These are phyloP conservation scores for Thalassiosira profunda DNA, from an alignment of 108 stramenopile species.

Conservation along the genomic window DNA sequence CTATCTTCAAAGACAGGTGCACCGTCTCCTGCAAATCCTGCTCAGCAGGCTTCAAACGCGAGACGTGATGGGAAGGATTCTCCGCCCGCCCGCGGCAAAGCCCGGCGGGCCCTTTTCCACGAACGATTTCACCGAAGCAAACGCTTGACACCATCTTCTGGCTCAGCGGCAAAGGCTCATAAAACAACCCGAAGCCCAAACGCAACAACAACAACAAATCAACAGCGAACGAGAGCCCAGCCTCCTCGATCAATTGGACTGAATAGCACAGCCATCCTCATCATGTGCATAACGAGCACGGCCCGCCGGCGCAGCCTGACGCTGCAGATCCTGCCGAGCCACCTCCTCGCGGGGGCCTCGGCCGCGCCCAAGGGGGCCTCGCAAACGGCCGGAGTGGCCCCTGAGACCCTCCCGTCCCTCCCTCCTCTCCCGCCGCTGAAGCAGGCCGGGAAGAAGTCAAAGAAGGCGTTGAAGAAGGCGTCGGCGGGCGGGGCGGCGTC, in stretches of 20 bases:
- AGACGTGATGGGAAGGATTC: too few species aligned
- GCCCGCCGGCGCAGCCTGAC: constrained; percentile 26
- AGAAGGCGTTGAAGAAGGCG: too few species aligned
- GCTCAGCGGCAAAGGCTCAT: constrained; percentile 3
- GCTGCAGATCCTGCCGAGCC: constrained; percentile 33
- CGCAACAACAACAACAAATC: neutral
- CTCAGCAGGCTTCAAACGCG: too few species aligned
- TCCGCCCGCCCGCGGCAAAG: too few species aligned
- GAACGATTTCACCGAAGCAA: too few species aligned
- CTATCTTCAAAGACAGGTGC: too few species aligned
- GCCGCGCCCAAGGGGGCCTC: neutral
- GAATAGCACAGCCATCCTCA: constrained; percentile 2
- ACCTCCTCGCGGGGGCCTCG: constrained; percentile 16
- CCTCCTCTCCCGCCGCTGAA: neutral
- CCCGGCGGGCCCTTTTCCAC: too few species aligned
- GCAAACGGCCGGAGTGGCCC: neutral
- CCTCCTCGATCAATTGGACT: neutral
- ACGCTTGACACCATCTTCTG: too few species aligned
- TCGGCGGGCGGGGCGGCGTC: neutral
- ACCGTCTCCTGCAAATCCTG: too few species aligned
- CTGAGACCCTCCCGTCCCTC: constrained; percentile 5
- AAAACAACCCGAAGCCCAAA: neutral
- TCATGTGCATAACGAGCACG: constrained; percentile 52
- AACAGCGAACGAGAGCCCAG: neutral
- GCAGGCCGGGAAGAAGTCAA: neutral